These are phyloP conservation scores for Xylaria acuta DNA, from an alignment of 495 filamentous ascomycete species.

Conservation along the genomic window DNA sequence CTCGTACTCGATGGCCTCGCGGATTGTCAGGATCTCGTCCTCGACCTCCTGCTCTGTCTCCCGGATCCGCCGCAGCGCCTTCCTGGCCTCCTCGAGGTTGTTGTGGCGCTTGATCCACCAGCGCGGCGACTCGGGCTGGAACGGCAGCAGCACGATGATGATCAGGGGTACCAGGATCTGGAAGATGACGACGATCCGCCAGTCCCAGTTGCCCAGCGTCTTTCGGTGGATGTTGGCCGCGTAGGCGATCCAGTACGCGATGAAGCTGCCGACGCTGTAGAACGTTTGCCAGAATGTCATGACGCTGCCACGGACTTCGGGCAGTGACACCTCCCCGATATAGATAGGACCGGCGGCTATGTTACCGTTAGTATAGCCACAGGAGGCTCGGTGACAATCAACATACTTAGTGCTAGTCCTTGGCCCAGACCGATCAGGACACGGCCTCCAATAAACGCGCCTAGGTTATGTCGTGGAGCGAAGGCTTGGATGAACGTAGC, in stretches of 20 bases:
- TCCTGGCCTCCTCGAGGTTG: slow-evolving; percentile 60
- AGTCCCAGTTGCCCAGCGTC: slow-evolving; percentile 66
- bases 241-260: slow-evolving; percentile 66
- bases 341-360: slow-evolving; percentile 61
- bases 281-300: slow-evolving; percentile 76
- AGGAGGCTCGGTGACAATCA: background rate
- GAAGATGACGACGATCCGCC: slow-evolving; percentile 68
- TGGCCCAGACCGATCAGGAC: slow-evolving; percentile 70
- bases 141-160: slow-evolving; percentile 59
- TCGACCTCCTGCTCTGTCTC: slow-evolving; percentile 66
- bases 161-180: slow-evolving; percentile 63
- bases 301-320: slow-evolving; percentile 66
- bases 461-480: slow-evolving; percentile 60
- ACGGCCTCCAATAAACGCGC: slow-evolving; percentile 65
- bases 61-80: slow-evolving; percentile 56
- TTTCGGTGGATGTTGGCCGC: slow-evolving; percentile 57
- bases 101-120: slow-evolving; percentile 64
- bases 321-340: slow-evolving; percentile 65
- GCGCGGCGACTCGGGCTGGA: slow-evolving; percentile 64
- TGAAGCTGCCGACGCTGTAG: slow-evolving; percentile 68
- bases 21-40: slow-evolving; percentile 61
- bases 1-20: slow-evolving; percentile 67
- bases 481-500: slow-evolving; percentile 70
- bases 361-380: slow-evolving; percentile 16
- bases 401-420: slow-evolving; percentile 67